phyloP scores from a whole-genome alignment of 225 moss, liverwort and hornwort species.

The Sphagnum tenellum region DNA sequence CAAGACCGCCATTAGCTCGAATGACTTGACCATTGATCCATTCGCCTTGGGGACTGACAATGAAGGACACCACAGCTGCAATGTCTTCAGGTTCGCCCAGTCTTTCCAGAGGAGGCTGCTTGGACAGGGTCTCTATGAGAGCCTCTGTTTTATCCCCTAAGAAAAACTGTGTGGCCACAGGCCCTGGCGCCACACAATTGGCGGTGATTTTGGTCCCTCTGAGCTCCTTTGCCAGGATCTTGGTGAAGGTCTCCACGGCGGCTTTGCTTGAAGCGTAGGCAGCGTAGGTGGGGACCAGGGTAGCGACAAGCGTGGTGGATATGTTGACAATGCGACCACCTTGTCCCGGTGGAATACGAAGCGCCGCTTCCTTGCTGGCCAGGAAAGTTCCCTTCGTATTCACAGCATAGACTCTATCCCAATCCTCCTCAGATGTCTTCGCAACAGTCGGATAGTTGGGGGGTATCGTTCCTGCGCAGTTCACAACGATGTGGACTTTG shows the following conservation, averaged over 20 bases:
- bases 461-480: slow-evolving; percentile 10
- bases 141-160: slow-evolving; percentile 22
- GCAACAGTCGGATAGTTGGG: slow-evolving; percentile 16
- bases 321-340: slow-evolving; percentile 28
- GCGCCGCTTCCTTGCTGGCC: slow-evolving; percentile 16
- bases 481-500: slow-evolving; percentile 16
- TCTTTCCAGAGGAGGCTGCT: slow-evolving; percentile 15
- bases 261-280: slow-evolving; percentile 21
- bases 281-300: slow-evolving; percentile 12
- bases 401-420: slow-evolving; percentile 14
- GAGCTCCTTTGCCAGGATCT: slow-evolving; percentile 30
- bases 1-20: slow-evolving; percentile 20
- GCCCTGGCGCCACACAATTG: slow-evolving; percentile 29
- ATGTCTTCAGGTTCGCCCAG: slow-evolving; percentile 31
- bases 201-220: slow-evolving; percentile 21
- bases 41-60: slow-evolving; percentile 16
- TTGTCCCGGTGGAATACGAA: slow-evolving; percentile 1
- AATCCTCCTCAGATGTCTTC: slow-evolving; percentile 27
- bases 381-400: slow-evolving; percentile 32
- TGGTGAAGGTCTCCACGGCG: slow-evolving; percentile 32
- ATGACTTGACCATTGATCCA: slow-evolving; percentile 48
- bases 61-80: slow-evolving; percentile 16
- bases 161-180: slow-evolving; percentile 32
- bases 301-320: slow-evolving; percentile 11
- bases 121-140: slow-evolving; percentile 1